Percentiles rank a stretch among this genome's conserved stretches.
These are phyloP conservation scores for Claviceps africana DNA, from an alignment of 2,329 filamentous ascomycete genomes.

Conservation along the genomic window DNA sequence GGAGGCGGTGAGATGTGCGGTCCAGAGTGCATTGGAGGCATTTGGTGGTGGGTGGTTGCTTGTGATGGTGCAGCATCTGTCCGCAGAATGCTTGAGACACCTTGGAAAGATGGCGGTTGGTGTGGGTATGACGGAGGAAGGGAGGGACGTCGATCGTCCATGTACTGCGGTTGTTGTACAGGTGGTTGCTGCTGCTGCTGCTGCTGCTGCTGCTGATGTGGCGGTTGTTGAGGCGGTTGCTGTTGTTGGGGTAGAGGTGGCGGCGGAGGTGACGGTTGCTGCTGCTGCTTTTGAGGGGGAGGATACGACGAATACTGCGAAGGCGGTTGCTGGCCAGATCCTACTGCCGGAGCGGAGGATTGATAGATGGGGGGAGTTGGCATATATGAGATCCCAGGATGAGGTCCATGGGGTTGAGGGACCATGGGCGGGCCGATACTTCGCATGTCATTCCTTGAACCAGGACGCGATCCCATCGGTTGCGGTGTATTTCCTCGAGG, in stretches of 20 bases:
- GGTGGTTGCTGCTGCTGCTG: slow-evolving; percentile 17
- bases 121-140: slow-evolving; percentile 54
- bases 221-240: not conserved
- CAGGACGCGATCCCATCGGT: slow-evolving; percentile 51
- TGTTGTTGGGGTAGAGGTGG: not conserved
- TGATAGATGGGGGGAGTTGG: slow-evolving; percentile 71
- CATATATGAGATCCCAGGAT: slow-evolving; percentile 63
- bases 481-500: slow-evolving; percentile 69
- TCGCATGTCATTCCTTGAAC: slow-evolving; percentile 67
- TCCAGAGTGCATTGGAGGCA: slow-evolving; percentile 22
- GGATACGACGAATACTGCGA: slow-evolving; percentile 26
- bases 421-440: slow-evolving; percentile 62
- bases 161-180: slow-evolving; percentile 47
- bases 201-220: not conserved
- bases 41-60: slow-evolving; percentile 36
- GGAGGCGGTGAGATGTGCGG: slow-evolving; percentile 39
- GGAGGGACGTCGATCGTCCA: slow-evolving; percentile 62
- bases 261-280: slow-evolving; percentile 1
- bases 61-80: slow-evolving; percentile 47
- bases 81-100: slow-evolving; percentile 29
- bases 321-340: slow-evolving; percentile 23
- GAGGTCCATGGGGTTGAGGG: slow-evolving; percentile 47
- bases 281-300: slow-evolving; percentile 22
- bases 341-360: slow-evolving; percentile 25
- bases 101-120: slow-evolving; percentile 39